Evolutionary conservation across 208 protist species (phyloP).

Genomic region (Wallacemonas sp.): DNA sequence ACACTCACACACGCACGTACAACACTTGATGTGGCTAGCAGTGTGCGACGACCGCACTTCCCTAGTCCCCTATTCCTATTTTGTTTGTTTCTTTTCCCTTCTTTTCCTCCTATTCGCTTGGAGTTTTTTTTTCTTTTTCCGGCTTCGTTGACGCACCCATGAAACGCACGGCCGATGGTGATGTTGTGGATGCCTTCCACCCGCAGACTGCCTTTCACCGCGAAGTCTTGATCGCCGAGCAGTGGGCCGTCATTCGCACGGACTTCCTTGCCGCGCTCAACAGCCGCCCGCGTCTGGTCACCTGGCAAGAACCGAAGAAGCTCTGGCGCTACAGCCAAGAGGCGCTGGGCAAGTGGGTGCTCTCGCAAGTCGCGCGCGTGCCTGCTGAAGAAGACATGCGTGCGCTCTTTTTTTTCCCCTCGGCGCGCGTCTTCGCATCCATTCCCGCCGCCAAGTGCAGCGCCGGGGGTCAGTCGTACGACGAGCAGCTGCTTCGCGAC

Average conservation of each 20-base stretch:
- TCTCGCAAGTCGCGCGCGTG: conserved; percentile 81
- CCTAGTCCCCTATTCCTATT: neutral
- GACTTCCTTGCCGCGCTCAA: conserved; percentile 66
- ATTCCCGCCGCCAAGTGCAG: conserved; percentile 6
- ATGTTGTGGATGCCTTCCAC: conserved; percentile 42
- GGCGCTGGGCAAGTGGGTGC: conserved; percentile 86
- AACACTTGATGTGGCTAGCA: too few species aligned
- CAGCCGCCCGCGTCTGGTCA: conserved; percentile 17
- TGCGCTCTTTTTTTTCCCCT: conserved; percentile 23
- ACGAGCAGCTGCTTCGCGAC: conserved; percentile 85
- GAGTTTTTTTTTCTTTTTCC: conserved; percentile 17
- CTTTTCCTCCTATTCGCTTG: conserved; percentile 15
- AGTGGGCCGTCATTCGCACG: conserved; percentile 67
- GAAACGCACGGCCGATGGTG: conserved; percentile 49
- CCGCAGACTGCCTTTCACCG: conserved; percentile 77
- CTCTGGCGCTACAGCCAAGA: conserved; percentile 87
- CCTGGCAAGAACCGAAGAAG: conserved; percentile 76
- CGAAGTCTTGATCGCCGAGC: conserved; percentile 71
- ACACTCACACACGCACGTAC: too few species aligned
- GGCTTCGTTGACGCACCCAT: conserved; percentile 20
- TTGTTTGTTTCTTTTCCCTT: neutral
- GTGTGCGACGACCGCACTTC: too few species aligned
- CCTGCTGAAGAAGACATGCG: conserved; percentile 8
- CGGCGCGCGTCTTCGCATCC: conserved; percentile 5
- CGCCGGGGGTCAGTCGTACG: conserved; percentile 38